Evolutionary conservation across 768 basidiomycete species (phyloP), one percentile per base, ranked within the genome.

Genomic region (Clitopilus passeckerianus): DNA sequence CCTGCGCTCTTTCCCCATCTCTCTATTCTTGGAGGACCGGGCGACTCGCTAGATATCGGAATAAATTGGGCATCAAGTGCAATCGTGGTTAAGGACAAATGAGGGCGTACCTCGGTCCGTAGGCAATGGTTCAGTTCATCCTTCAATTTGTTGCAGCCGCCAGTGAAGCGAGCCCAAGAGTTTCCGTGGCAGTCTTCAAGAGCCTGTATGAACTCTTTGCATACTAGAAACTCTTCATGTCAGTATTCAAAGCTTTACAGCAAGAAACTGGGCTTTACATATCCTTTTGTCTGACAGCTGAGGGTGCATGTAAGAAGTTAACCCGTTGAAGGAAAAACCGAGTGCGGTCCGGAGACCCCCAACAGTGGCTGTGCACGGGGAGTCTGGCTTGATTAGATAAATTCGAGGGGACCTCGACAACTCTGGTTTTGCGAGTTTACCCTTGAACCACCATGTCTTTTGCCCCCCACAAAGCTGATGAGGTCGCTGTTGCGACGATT

Each of bases 161-260:
- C 90, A 0, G 85, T 81, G 61, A 87, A 79, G 62, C 84, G 83
- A 23, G 80, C 78, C 86, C 87, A 90, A 20, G 70, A 76, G 65
- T 75, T 81, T 18, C 75, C 68, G 66, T 92, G 90, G 67, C 90
- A 92, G 53, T 79, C 74, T 54, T 91, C 82, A 23, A 92, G 83
- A 1, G 90, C 90, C 63, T 90, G 74, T 57, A 92, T 89, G 67
- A 92, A 86, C 16, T 90, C 89, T 66, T 77, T 82, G 77, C 90
- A 92, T 35, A 77, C 90, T 91, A 57, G 23, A 37, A 60, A 15
- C 50, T 14, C 16, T 52, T 61, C 53, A 56, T 34, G 58, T 37
- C 10, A 20, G 59, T 27, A 34, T 34, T 34, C 24, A 41, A 20
- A 20, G 52, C 12, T 18, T 18, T 22, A n/a, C 22, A 10, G 44